Percentiles rank a stretch among this genome's conserved stretches.
Conservation (phyloP, 1,139 yeast species). For the Lipomyces yarrowii region DNA sequence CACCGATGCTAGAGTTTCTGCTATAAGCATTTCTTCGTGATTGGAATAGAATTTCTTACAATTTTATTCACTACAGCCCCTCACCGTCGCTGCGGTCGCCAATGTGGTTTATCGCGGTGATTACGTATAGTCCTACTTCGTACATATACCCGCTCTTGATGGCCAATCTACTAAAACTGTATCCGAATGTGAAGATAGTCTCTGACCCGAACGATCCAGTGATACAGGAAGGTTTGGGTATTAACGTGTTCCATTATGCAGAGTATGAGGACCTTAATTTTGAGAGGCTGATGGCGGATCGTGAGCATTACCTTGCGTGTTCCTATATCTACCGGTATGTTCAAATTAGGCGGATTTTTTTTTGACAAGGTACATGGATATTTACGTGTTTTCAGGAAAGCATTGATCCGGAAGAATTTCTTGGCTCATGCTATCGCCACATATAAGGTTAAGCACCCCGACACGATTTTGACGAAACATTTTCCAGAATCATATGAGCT, state of each 20-base stretch:
- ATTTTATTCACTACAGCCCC: neutral
- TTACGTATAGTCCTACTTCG: conserved; percentile 27
- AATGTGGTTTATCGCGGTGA: conserved; percentile 22
- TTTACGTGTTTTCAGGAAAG: conserved; percentile 55
- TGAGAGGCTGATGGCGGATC: conserved; percentile 54
- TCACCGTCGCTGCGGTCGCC: neutral
- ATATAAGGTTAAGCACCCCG: conserved; percentile 73
- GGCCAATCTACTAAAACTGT: conserved; percentile 41
- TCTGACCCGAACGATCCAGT: conserved; percentile 34
- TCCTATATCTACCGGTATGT: conserved; percentile 65
- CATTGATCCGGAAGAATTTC: conserved; percentile 85
- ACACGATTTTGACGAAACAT: conserved; percentile 59
- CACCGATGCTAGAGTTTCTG: neutral
- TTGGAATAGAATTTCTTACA: neutral
- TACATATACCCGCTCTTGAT: conserved; percentile 33
- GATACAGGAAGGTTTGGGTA: conserved; percentile 22
- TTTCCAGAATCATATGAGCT: conserved; percentile 77
- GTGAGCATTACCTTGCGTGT: conserved; percentile 63
- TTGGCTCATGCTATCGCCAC: conserved; percentile 77
- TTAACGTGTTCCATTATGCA: conserved; percentile 68
- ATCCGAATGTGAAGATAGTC: conserved; percentile 35
- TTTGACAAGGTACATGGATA: neutral
- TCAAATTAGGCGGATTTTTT: neutral
- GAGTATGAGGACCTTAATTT: conserved; percentile 89
- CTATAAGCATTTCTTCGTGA: neutral